These are phyloP conservation scores for Phytophthora sansomeana DNA, from an alignment of 352 stramenopile species.

Conservation along the genomic window DNA sequence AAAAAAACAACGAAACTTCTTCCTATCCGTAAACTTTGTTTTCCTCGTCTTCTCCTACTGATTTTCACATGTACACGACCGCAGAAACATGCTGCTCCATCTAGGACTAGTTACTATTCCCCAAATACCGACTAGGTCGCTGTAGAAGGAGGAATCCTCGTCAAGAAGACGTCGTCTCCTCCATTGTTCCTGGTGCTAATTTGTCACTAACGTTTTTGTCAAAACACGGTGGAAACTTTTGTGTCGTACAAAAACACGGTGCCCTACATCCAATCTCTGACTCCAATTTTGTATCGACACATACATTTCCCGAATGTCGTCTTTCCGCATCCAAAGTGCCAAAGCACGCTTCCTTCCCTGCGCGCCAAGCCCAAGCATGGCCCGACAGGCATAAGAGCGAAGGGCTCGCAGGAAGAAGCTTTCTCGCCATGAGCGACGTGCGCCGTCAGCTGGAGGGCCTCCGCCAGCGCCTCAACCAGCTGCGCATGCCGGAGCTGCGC, in stretches of 20 bases:
- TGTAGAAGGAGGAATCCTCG: not conserved
- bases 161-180: too few species aligned
- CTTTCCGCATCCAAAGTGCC: slow-evolving; percentile 7
- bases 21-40: too few species aligned
- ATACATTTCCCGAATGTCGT: not conserved
- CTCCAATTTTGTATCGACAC: not conserved
- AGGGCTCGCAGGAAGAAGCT: slow-evolving; percentile 24
- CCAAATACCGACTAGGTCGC: too few species aligned
- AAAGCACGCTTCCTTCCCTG: slow-evolving; percentile 9
- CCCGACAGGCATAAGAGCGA: slow-evolving; percentile 21
- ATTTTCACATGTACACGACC: too few species aligned
- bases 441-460: slow-evolving; percentile 51
- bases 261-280: not conserved
- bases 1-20: too few species aligned
- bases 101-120: too few species aligned
- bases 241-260: not conserved
- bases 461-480: slow-evolving; percentile 54
- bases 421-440: slow-evolving; percentile 34
- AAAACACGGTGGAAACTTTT: not conserved
- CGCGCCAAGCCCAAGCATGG: slow-evolving; percentile 21
- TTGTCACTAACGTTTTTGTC: not conserved
- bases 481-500: slow-evolving; percentile 82
- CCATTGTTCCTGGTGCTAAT: not conserved
- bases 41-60: too few species aligned
- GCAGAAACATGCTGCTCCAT: too few species aligned